Evolutionary conservation across 192 early-diverging fungal species (phyloP).

Genomic region (Anaeromyces robustus): DNA sequence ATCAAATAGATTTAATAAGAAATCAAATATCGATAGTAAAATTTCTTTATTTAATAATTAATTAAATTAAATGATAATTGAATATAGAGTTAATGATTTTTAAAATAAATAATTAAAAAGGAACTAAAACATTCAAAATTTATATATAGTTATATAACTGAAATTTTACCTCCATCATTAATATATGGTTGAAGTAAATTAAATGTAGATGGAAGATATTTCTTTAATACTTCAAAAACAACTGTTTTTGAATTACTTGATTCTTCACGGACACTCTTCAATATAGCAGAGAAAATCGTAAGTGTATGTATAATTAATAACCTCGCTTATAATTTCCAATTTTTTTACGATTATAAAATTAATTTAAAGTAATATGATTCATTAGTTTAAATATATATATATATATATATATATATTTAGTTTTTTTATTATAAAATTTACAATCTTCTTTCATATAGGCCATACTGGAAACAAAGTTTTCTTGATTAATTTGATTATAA

Average conservation of each 20-base stretch:
- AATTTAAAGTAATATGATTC: too few species aligned
- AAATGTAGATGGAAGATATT: neutral
- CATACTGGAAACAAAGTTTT: neutral
- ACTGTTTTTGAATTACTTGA: neutral
- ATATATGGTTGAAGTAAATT: neutral
- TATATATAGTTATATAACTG: too few species aligned
- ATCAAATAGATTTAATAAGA: neutral
- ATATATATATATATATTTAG: too few species aligned
- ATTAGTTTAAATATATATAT: too few species aligned
- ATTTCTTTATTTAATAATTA: neutral
- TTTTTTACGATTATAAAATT: too few species aligned
- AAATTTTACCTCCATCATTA: neutral
- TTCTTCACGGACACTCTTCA: neutral
- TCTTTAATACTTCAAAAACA: neutral
- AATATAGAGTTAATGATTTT: too few species aligned
- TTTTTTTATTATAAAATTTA: neutral
- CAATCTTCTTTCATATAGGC: neutral
- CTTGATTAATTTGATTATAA: neutral
- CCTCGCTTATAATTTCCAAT: neutral
- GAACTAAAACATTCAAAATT: too few species aligned
- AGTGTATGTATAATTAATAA: neutral
- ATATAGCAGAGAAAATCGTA: neutral
- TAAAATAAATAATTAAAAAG: too few species aligned
- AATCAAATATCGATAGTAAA: neutral
- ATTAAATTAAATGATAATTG: too few species aligned